Evolutionary conservation across 495 filamentous ascomycete genomes (phyloP).

Genomic region (Penicillium lividum): DNA sequence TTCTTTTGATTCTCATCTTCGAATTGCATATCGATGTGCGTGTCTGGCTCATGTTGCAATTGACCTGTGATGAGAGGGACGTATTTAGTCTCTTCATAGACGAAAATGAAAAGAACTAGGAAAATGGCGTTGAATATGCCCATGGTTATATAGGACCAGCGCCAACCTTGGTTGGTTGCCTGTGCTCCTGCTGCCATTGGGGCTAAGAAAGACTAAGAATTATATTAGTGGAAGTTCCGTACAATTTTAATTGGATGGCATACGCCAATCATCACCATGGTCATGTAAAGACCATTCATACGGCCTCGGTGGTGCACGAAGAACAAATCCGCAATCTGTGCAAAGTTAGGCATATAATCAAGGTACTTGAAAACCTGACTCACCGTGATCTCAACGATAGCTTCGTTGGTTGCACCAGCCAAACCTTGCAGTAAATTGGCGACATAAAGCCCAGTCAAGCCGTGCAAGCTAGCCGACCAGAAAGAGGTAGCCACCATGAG

Average conservation of each 20-base stretch:
- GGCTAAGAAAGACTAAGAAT: conserved; percentile 32
- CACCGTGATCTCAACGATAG: conserved; percentile 39
- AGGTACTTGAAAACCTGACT: not conserved
- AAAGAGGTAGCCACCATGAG: conserved; percentile 35
- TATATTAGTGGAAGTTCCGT: not conserved
- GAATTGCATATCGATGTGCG: not conserved
- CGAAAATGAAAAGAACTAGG: conserved; percentile 28
- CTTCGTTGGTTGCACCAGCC: conserved; percentile 38
- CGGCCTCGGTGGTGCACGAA: conserved; percentile 40
- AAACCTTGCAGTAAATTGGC: conserved; percentile 35
- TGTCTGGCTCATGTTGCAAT: not conserved
- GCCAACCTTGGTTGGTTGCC: conserved; percentile 35
- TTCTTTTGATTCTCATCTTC: conserved; percentile 6
- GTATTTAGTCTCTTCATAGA: conserved; percentile 43
- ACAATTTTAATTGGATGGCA: conserved; percentile 5
- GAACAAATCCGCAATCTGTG: conserved; percentile 40
- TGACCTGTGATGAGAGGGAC: conserved; percentile 23
- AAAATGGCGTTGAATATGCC: conserved; percentile 32
- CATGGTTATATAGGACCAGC: conserved; percentile 32
- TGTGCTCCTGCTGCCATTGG: conserved; percentile 38
- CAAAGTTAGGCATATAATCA: not conserved
- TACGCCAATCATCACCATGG: conserved; percentile 39
- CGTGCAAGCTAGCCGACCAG: conserved; percentile 29
- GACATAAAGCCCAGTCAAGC: conserved; percentile 30
- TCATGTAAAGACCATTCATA: conserved; percentile 42